A percentile compares a stretch with the other conserved stretches of the same genome.
These are phyloP conservation scores for Cladophialophora carrionii DNA, from an alignment of 2,329 filamentous ascomycete species.

Conservation along the genomic window DNA sequence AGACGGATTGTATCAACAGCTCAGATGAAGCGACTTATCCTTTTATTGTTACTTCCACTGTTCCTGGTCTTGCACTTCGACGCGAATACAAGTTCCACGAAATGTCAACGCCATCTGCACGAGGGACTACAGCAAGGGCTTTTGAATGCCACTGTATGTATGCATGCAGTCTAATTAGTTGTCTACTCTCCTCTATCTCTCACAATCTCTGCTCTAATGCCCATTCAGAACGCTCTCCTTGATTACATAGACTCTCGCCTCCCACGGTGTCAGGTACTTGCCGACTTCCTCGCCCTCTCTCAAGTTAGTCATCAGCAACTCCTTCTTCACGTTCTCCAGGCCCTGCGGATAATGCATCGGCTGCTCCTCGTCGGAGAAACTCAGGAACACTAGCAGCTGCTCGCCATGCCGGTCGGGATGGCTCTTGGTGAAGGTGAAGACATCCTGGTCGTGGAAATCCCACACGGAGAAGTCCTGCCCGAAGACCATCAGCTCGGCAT, in stretches of 20 bases:
- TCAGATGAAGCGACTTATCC: background rate
- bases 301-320: slow-evolving; percentile 34
- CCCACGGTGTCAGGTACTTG: slow-evolving; percentile 36
- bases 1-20: background rate
- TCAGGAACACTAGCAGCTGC: slow-evolving; percentile 36
- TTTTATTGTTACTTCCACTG: background rate
- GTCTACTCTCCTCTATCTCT: too few species aligned
- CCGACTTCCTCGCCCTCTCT: slow-evolving; percentile 24
- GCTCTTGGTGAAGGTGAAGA: slow-evolving; percentile 61
- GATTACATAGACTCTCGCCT: slow-evolving; percentile 36
- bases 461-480: slow-evolving; percentile 62
- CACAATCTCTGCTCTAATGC: slow-evolving; percentile 8
- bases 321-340: slow-evolving; percentile 23
- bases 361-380: slow-evolving; percentile 36
- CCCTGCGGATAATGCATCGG: slow-evolving; percentile 33
- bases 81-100: background rate
- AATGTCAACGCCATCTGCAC: background rate
- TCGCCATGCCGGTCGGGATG: slow-evolving; percentile 34
- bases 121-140: background rate
- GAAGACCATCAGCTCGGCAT: slow-evolving; percentile 68
- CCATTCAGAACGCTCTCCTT: slow-evolving; percentile 28
- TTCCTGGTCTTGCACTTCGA: background rate
- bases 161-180: background rate
- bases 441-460: slow-evolving; percentile 54
- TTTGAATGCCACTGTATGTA: background rate